Conservation (phyloP, 176 grass and related monocot species). For the Phyllostachys edulis region DNA sequence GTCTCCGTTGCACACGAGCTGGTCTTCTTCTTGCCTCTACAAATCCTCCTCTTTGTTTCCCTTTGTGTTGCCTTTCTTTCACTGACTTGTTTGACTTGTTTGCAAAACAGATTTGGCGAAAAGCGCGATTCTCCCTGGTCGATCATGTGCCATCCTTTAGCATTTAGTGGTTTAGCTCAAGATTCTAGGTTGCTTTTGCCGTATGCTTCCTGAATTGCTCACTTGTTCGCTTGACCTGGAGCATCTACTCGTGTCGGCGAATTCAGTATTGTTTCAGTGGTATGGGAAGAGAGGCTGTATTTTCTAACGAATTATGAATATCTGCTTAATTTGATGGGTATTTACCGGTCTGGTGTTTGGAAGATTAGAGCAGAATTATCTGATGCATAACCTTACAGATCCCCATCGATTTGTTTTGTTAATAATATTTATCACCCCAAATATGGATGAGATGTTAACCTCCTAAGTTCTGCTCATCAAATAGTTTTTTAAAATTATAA, state of each 20-base stretch:
- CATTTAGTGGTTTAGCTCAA: constrained; percentile 9
- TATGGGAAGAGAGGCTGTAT: background rate
- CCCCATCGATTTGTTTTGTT: constrained; percentile 83
- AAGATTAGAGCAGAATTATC: constrained; percentile 92
- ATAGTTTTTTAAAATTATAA: background rate
- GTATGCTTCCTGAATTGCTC: background rate
- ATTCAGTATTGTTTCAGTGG: background rate
- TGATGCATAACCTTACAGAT: constrained; percentile 94
- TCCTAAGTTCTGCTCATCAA: background rate
- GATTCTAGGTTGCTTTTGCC: constrained; percentile 11
- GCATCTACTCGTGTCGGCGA: background rate
- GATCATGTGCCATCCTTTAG: background rate
- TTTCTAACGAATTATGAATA: constrained; percentile 16
- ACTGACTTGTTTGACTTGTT: too few relatives aligned
- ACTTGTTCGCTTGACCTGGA: constrained; percentile 12
- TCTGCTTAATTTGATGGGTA: constrained; percentile 51
- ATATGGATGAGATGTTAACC: constrained; percentile 95
- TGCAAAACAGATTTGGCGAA: background rate
- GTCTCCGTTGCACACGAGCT: too few relatives aligned
- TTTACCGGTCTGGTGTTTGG: constrained; percentile 95
- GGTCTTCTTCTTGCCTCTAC: too few relatives aligned
- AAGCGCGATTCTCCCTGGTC: background rate
- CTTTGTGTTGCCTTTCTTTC: too few relatives aligned
- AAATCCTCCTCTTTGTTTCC: too few relatives aligned
- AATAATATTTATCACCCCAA: constrained; percentile 92